Evolutionary conservation across 2,329 filamentous ascomycete genomes (phyloP).

Genomic region (Cladophialophora carrionii): DNA sequence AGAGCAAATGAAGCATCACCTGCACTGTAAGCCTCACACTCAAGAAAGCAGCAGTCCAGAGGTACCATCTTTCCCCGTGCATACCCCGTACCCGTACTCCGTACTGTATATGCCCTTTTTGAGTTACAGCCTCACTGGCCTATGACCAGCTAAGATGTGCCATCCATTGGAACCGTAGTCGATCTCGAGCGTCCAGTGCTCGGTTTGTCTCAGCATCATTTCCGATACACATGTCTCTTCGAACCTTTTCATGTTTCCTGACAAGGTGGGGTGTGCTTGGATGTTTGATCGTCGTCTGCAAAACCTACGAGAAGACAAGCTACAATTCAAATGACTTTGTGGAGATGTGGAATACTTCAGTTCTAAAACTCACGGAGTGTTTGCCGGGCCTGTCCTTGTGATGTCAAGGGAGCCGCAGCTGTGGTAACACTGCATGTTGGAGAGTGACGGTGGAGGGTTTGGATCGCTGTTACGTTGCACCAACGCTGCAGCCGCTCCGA

Average conservation of each 20-base stretch:
- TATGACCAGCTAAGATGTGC: not conserved
- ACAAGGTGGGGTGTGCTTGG: conserved; percentile 21
- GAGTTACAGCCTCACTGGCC: not conserved
- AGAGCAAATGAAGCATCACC: not conserved
- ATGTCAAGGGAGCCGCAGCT: not conserved
- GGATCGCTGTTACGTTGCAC: conserved; percentile 5
- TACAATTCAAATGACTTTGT: not conserved
- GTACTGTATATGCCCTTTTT: not conserved
- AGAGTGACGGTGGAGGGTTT: conserved; percentile 5
- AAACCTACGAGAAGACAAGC: not conserved
- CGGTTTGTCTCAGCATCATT: conserved; percentile 33
- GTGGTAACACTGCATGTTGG: conserved; percentile 9
- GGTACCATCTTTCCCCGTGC: not conserved
- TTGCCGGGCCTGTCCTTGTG: not conserved
- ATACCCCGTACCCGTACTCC: not conserved
- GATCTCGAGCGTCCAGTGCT: conserved; percentile 6
- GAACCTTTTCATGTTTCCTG: conserved; percentile 4
- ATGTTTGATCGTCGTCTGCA: conserved; percentile 1
- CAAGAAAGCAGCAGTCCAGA: not conserved
- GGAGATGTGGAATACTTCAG: not conserved
- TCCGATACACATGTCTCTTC: conserved; percentile 23
- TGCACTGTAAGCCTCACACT: not conserved
- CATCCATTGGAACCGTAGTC: not conserved
- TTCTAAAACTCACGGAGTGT: conserved; percentile 3
- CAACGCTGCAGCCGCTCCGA: not conserved